These are phyloP conservation scores for Ulmus americana DNA, from an alignment of 331 rosid genomes.

Conservation along the genomic window DNA sequence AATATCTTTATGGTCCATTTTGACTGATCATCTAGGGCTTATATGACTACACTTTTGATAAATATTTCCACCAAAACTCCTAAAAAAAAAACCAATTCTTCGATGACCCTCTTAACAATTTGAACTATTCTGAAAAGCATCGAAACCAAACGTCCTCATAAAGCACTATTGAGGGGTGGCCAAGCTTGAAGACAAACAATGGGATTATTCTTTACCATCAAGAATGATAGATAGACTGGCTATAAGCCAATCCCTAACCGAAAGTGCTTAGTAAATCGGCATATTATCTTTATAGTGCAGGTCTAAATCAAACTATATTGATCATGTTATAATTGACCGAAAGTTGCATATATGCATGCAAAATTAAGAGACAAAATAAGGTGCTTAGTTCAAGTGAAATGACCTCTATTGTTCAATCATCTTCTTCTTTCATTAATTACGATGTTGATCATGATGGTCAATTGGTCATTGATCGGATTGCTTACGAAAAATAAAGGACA, in stretches of 20 bases:
- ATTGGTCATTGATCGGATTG: background rate
- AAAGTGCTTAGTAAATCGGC: background rate
- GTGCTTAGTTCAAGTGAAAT: background rate
- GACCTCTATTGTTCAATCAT: background rate
- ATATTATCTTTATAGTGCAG: background rate
- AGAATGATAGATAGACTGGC: background rate
- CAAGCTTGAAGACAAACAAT: background rate
- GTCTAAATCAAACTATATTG: slow-evolving; percentile 3
- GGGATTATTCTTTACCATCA: background rate
- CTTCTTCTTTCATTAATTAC: background rate
- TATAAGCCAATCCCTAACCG: slow-evolving; percentile 6
- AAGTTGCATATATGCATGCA: background rate
- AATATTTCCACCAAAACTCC: background rate
- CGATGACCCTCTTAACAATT: no score
- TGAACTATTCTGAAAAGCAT: background rate
- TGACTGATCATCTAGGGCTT: slow-evolving; percentile 11
- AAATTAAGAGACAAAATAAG: background rate
- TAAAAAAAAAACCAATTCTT: no score
- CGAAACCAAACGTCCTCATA: background rate
- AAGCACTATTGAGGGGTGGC: background rate
- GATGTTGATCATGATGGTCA: background rate
- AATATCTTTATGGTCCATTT: slow-evolving; percentile 10
- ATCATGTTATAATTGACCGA: background rate
- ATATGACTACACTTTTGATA: background rate
- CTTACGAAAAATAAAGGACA: background rate